phyloP scores from a whole-genome alignment of 257 asterid genomes.

The Osmanthus fragrans region DNA sequence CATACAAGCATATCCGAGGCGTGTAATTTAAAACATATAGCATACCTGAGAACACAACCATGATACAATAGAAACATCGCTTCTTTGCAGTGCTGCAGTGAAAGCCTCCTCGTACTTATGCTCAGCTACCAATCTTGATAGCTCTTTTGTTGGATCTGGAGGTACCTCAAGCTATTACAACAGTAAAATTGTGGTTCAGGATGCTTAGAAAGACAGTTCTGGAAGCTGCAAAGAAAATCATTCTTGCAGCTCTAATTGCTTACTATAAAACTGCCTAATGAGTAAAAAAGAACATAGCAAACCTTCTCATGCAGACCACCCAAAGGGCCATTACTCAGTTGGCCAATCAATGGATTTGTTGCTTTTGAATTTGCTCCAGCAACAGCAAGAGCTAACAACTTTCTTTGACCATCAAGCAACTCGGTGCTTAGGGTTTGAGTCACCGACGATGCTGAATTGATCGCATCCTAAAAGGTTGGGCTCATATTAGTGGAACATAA shows the following conservation, averaged over 20 bases:
- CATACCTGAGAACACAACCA: constrained; percentile 97
- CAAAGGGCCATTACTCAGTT: constrained; percentile 87
- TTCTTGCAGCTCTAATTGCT: too few species aligned
- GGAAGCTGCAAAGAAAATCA: background rate
- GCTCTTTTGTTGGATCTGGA: constrained; percentile 90
- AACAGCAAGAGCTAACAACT: constrained; percentile 78
- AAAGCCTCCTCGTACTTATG: constrained; percentile 91
- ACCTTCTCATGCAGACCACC: constrained; percentile 83
- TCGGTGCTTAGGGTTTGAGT: constrained; percentile 69
- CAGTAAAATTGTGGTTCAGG: constrained; percentile 19
- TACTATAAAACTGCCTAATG: too few species aligned
- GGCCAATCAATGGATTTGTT: constrained; percentile 60
- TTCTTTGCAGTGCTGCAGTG: constrained; percentile 82
- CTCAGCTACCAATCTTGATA: constrained; percentile 74
- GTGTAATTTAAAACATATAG: background rate
- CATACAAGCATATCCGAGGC: background rate
- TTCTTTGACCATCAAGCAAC: constrained; percentile 87
- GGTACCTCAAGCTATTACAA: constrained; percentile 73
- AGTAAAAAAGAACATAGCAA: constrained; percentile 14
- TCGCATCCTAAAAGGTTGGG: constrained; percentile 43
- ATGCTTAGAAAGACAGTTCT: background rate
- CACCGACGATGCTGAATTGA: constrained; percentile 78
- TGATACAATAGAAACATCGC: constrained; percentile 80
- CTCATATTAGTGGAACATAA: too few species aligned
- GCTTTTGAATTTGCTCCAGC: constrained; percentile 75